Percentiles rank a stretch among this genome's conserved stretches.
Conservation (phyloP, 768 basidiomycete species). For the Lentinus brumalis region DNA sequence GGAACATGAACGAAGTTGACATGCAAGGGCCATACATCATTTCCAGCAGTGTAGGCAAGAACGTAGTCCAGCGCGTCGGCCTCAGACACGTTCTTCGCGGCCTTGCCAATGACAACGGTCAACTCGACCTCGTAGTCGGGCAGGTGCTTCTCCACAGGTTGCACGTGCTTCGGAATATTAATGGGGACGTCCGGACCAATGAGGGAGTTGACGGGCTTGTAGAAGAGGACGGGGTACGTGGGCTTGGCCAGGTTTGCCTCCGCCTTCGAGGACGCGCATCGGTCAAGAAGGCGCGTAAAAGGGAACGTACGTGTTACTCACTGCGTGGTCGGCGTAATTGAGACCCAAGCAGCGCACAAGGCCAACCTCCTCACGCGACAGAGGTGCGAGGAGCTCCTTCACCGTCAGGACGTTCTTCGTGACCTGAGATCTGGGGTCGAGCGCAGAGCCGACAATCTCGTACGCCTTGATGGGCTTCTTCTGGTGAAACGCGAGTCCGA, state of each 20-base stretch:
- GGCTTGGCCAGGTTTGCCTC: conserved; percentile 69
- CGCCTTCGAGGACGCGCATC: conserved; percentile 40
- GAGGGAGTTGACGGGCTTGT: conserved; percentile 71
- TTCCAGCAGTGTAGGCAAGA: conserved; percentile 78
- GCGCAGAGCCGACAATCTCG: conserved; percentile 70
- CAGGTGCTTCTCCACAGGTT: conserved; percentile 68
- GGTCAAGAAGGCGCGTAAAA: not conserved
- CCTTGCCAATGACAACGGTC: conserved; percentile 80
- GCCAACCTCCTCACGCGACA: conserved; percentile 64
- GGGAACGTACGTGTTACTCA: conserved; percentile 32
- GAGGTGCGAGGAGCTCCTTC: conserved; percentile 66
- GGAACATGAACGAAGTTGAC: no score
- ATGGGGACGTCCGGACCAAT: conserved; percentile 72
- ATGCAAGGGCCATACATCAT: conserved; percentile 54
- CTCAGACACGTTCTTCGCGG: conserved; percentile 78
- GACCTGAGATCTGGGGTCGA: conserved; percentile 68
- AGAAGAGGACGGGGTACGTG: conserved; percentile 76
- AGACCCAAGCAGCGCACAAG: conserved; percentile 77
- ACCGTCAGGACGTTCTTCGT: conserved; percentile 68
- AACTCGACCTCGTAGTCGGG: conserved; percentile 86
- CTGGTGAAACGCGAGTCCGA: conserved; percentile 54
- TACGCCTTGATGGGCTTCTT: conserved; percentile 61
- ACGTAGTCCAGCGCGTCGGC: conserved; percentile 85
- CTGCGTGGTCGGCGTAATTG: conserved; percentile 87
- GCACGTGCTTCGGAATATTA: conserved; percentile 64